Conservation (phyloP, 1,284 basidiomycete genomes). For the Takashimella koratensis region DNA sequence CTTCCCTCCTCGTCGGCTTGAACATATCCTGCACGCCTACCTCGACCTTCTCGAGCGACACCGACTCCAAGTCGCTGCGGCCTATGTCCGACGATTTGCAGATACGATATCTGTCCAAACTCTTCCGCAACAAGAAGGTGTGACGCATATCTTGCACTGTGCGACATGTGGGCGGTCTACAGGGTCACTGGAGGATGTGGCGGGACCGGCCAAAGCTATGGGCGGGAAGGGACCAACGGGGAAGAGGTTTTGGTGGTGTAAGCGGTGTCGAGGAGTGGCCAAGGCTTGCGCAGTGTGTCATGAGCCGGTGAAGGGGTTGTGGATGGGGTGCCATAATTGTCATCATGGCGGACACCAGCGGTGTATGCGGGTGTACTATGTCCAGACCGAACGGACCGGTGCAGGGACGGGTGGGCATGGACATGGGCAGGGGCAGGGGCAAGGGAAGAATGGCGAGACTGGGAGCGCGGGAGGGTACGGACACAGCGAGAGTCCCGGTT, state of each 20-base stretch:
- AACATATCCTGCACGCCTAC: slow-evolving; percentile 36
- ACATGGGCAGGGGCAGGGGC: neutral
- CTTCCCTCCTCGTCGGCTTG: slow-evolving; percentile 30
- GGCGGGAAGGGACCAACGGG: too few relatives aligned
- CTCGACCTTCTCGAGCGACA: slow-evolving; percentile 37
- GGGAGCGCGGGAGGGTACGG: too few relatives aligned
- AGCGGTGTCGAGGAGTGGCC: slow-evolving; percentile 28
- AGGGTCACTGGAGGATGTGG: slow-evolving; percentile 37
- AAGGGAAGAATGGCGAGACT: neutral
- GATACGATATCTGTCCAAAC: slow-evolving; percentile 26
- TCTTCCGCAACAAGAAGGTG: slow-evolving; percentile 28
- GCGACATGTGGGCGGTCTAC: slow-evolving; percentile 36
- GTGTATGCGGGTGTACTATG: slow-evolving; percentile 38
- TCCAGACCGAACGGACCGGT: slow-evolving; percentile 5
- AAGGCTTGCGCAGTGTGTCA: slow-evolving; percentile 38
- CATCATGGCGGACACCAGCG: slow-evolving; percentile 41
- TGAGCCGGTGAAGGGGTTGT: slow-evolving; percentile 32
- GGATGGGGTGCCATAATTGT: slow-evolving; percentile 39
- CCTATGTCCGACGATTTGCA: slow-evolving; percentile 33
- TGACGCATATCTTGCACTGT: slow-evolving; percentile 39
- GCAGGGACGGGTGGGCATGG: neutral
- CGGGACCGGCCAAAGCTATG: too few relatives aligned
- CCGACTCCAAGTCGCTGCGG: slow-evolving; percentile 24
- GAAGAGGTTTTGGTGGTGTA: slow-evolving; percentile 43
- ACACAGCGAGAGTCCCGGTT: neutral